Percentiles rank a stretch among this genome's conserved stretches.
phyloP scores from a whole-genome alignment of 192 early-diverging fungal genomes.

The Coemansia sp. region DNA sequence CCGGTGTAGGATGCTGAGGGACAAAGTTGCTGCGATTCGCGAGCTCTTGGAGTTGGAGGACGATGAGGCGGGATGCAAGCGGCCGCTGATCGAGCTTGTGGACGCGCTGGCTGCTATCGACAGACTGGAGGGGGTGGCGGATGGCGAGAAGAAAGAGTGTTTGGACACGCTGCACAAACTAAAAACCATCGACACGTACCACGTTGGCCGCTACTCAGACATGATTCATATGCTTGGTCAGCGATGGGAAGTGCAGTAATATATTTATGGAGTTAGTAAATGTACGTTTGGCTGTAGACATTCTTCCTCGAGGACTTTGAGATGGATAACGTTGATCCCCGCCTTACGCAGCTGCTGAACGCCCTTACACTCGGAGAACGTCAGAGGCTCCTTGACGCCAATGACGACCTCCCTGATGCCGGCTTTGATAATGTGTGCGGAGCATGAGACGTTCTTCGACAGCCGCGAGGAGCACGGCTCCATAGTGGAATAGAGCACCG shows the following conservation, averaged over 20 bases:
- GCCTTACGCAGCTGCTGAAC: conserved; percentile 63
- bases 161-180: conserved; percentile 20
- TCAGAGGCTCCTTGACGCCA: conserved; percentile 86
- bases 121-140: conserved; percentile 6
- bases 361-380: conserved; percentile 84
- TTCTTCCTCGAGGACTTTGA: conserved; percentile 75
- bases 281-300: conserved; percentile 78
- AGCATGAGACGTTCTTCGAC: conserved; percentile 83
- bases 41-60: conserved; percentile 55
- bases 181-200: conserved; percentile 28
- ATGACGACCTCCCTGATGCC: conserved; percentile 79
- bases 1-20: conserved; percentile 15
- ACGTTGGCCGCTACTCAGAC: conserved; percentile 33
- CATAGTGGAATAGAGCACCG: conserved; percentile 95
- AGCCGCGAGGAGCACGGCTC: conserved; percentile 91
- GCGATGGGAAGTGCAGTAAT: conserved; percentile 17
- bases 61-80: conserved; percentile 13
- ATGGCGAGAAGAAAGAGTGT: conserved; percentile 25
- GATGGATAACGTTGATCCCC: conserved; percentile 75
- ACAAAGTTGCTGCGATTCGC: conserved; percentile 33
- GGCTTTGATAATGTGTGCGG: conserved; percentile 63
- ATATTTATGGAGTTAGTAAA: conserved; percentile 8
- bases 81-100: conserved; percentile 38
- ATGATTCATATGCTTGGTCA: conserved; percentile 16
- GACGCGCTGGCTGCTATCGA: conserved; percentile 26